These are phyloP conservation scores for Dendrobium officinale DNA, from an alignment of 106 monocot genomes.

Conservation along the genomic window DNA sequence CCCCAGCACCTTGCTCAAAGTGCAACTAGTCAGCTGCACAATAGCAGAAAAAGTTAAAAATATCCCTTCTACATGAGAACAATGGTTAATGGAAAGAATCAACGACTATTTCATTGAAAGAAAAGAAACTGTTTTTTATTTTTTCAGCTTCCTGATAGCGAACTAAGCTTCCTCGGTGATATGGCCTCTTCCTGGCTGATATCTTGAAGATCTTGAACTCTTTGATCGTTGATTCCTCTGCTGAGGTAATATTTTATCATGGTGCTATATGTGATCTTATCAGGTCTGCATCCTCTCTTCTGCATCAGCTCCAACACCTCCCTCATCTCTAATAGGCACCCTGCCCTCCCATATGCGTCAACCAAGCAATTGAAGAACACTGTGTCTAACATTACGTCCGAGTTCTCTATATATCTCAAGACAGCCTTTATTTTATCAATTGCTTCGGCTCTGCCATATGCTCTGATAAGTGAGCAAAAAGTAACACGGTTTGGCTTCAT, in stretches of 20 bases:
- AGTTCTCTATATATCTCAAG: constrained; percentile 69
- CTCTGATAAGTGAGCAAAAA: constrained; percentile 77
- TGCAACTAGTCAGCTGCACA: neutral
- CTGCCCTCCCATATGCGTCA: constrained; percentile 87
- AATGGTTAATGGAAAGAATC: too few relatives aligned
- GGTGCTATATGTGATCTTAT: constrained; percentile 80
- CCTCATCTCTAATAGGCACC: constrained; percentile 76
- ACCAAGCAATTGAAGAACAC: constrained; percentile 91
- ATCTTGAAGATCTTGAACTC: constrained; percentile 48
- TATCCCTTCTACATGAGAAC: too few relatives aligned
- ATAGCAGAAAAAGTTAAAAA: too few relatives aligned
- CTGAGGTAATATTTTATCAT: constrained; percentile 84
- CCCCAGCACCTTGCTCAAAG: neutral
- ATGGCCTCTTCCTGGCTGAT: constrained; percentile 3
- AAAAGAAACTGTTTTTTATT: too few relatives aligned
- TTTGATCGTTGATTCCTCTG: constrained; percentile 55
- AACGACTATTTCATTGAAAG: too few relatives aligned
- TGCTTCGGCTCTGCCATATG: constrained; percentile 65
- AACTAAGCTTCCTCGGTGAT: neutral
- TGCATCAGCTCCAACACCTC: constrained; percentile 87
- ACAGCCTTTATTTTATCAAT: constrained; percentile 66
- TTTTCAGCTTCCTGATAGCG: neutral
- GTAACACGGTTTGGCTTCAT: constrained; percentile 89
- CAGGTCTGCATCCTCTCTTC: constrained; percentile 50
- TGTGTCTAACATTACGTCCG: constrained; percentile 67